Conservation (phyloP, 2,329 filamentous ascomycete genomes). For the Gaeumannomyces tritici region DNA sequence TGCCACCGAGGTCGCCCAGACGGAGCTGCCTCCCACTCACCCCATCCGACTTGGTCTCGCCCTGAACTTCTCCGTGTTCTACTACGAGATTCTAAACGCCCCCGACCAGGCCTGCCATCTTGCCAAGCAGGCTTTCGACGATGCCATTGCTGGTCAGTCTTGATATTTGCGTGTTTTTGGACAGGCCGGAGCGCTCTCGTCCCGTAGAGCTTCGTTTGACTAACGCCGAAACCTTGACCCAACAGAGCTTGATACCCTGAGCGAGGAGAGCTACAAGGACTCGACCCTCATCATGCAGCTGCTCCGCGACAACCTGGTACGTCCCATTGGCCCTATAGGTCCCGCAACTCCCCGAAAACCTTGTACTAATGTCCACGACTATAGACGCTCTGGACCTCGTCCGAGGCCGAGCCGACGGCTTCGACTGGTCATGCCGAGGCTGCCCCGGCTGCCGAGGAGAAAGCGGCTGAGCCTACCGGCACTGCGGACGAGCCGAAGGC, state of each 20-base stretch:
- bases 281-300: constrained; percentile 98
- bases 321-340: constrained; percentile 14
- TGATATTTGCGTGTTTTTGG: constrained; percentile 5
- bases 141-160: constrained; percentile 70
- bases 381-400: constrained; percentile 98
- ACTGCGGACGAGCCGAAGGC: constrained; percentile 59
- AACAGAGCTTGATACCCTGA: constrained; percentile 86
- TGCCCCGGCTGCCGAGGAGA: constrained; percentile 46
- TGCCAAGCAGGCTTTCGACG: constrained; percentile 91
- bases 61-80: constrained; percentile 97
- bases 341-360: neutral
- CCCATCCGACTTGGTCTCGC: constrained; percentile 87
- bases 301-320: constrained; percentile 88
- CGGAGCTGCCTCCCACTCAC: constrained; percentile 83
- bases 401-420: constrained; percentile 80
- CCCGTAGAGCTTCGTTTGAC: neutral
- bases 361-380: constrained; percentile 17
- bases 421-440: constrained; percentile 38
- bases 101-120: constrained; percentile 97
- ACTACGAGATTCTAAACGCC: constrained; percentile 99
- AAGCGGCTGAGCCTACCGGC: constrained; percentile 36
- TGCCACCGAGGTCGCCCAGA: constrained; percentile 83
- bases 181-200: neutral
- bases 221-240: neutral
- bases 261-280: constrained; percentile 99